Evolutionary conservation across 2,329 filamentous ascomycete species (phyloP).

Genomic region (Diaporthe citrichinensis): DNA sequence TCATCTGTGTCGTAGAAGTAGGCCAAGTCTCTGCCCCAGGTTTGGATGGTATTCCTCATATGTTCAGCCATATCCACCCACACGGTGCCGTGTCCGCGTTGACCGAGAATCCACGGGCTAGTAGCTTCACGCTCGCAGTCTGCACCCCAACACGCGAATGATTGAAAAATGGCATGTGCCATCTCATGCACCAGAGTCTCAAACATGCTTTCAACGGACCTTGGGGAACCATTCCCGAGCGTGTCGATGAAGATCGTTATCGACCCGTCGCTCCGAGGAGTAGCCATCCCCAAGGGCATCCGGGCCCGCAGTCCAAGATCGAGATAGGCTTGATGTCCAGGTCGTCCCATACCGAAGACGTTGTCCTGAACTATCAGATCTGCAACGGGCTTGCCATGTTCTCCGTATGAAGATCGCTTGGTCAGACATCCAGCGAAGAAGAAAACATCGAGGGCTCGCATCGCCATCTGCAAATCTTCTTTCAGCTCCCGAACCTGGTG

Average conservation of each 20-base stretch:
- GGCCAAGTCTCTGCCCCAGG: not conserved
- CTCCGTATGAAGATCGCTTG: not conserved
- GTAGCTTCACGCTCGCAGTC: accelerated
- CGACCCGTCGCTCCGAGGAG: accelerated
- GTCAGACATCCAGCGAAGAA: not conserved
- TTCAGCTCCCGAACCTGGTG: not conserved
- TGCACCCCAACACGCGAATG: not conserved
- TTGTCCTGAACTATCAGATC: not conserved
- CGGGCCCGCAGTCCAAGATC: not conserved
- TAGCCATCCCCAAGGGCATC: accelerated
- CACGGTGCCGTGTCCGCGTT: not conserved
- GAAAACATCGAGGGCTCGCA: not conserved
- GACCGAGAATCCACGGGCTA: not conserved
- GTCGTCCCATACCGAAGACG: not conserved
- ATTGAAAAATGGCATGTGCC: not conserved
- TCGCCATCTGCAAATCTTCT: not conserved
- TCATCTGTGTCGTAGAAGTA: not conserved
- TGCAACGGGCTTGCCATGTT: no score
- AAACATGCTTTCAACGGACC: not conserved
- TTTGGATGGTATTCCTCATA: not conserved
- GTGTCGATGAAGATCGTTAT: not conserved
- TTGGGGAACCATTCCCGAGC: accelerated
- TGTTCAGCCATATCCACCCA: not conserved
- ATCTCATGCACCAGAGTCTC: conserved; percentile 4
- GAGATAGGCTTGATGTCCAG: not conserved